phyloP scores from a whole-genome alignment of 2,329 filamentous ascomycete genomes.

The Teratosphaeria destructans region DNA sequence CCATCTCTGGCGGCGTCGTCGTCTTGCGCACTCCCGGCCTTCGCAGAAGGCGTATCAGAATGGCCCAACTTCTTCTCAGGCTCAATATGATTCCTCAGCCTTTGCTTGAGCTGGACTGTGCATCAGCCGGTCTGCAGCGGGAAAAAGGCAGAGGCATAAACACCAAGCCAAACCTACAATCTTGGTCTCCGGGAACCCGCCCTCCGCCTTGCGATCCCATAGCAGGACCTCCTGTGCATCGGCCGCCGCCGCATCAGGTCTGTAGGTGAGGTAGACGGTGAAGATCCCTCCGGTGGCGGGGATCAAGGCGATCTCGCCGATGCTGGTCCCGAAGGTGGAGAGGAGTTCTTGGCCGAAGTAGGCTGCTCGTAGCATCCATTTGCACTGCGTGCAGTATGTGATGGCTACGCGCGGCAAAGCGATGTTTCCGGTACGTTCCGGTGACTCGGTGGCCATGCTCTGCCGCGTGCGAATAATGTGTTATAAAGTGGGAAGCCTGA shows the following conservation, averaged over 20 bases:
- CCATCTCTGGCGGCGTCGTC: background rate
- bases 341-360: conserved; percentile 92
- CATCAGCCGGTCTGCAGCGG: background rate
- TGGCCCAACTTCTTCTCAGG: conserved; percentile 72
- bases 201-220: conserved; percentile 81
- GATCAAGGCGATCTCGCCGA: conserved; percentile 81
- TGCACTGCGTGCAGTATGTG: conserved; percentile 65
- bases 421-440: background rate
- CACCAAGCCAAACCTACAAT: conserved; percentile 18
- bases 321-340: conserved; percentile 73
- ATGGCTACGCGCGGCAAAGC: conserved; percentile 68
- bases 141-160: background rate
- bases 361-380: conserved; percentile 20
- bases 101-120: conserved; percentile 57
- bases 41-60: conserved; percentile 31
- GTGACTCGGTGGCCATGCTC: background rate
- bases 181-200: conserved; percentile 91
- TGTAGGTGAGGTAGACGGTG: conserved; percentile 53
- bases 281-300: conserved; percentile 81
- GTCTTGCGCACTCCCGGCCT: conserved; percentile 2
- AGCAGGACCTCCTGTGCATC: conserved; percentile 44
- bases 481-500: background rate
- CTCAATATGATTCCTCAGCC: conserved; percentile 72
- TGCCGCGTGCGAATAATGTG: background rate
- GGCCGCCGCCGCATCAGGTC: conserved; percentile 3